Evolutionary conservation across 768 basidiomycete species (phyloP), one percentile per base, ranked within the genome.

Genomic region (Albatrellus ellisii): DNA sequence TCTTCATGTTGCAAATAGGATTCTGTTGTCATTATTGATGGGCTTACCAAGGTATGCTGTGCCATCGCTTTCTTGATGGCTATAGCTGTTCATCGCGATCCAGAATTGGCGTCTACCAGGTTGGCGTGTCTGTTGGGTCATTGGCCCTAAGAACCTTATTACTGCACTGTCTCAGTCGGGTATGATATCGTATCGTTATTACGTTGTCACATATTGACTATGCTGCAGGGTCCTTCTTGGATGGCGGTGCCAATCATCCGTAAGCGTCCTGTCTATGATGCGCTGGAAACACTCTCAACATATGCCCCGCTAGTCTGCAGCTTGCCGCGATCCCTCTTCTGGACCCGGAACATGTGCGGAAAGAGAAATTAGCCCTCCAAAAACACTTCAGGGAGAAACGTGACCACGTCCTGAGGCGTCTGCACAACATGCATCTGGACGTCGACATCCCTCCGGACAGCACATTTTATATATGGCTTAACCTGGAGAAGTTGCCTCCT

Each of bases 391-490:
- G 88, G 59, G 63, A 61, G 45, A 97, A 97, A 65, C 77, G 92
- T 22, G 89, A 97, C 59, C 81, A 92, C 46, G 81, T 94, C 28
- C 75, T 97, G 17, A 61, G 69, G 39, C 74, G 92, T n/a, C 73
- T 97, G 46, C 73, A 77, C 44, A 68, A 73, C 28, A 71, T 97
- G 43, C 80, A 77, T 33, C 68, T 95, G 18, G 76, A 82, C 38
- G 85, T 95, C 34, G 66, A 73, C 35, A 62, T 85, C 42, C 80
- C 82, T 31, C 89, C 87, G 5, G 65, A 65, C 15, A 77, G 79
- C 42, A 95, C 92, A 2, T 97, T 95, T 63, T 95, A 97, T 61
- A 77, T 95, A 56, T 95, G 92, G 90, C 72, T 92, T 45, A 85
- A 86, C 62, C 68, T 94, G 17, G 79, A 79, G 56, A 68, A 67